A percentile compares a stretch with the other conserved stretches of the same genome.
Conservation (phyloP, 345 rosid species). For the rapeseed (Brassica napus) region DNA sequence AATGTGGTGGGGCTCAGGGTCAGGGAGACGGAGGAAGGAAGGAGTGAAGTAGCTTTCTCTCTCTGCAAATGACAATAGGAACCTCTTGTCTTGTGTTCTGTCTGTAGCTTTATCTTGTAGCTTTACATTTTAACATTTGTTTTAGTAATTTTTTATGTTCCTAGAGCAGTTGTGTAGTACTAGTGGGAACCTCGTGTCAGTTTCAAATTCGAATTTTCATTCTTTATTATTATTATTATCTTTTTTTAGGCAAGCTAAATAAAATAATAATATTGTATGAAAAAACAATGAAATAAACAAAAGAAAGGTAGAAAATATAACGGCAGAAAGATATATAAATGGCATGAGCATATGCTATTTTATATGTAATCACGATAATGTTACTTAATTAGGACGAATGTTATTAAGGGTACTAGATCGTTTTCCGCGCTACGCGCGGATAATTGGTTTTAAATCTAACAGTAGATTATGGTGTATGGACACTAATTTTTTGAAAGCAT, state of each 20-base stretch:
- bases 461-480: too few relatives aligned
- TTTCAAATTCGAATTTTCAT: constrained; percentile 25
- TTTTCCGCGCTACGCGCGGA: too few relatives aligned
- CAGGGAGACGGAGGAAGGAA: constrained; percentile 34
- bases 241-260: background rate
- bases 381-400: too few relatives aligned
- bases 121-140: constrained; percentile 12
- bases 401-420: too few relatives aligned
- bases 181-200: constrained; percentile 39
- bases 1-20: constrained; percentile 35
- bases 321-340: too few relatives aligned
- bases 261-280: too few relatives aligned
- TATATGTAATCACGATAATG: too few relatives aligned
- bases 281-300: too few relatives aligned
- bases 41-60: constrained; percentile 43
- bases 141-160: constrained; percentile 22
- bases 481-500: too few relatives aligned
- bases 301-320: background rate
- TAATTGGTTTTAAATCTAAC: too few relatives aligned
- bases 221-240: background rate
- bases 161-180: constrained; percentile 37
- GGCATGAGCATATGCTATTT: too few relatives aligned
- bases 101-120: background rate
- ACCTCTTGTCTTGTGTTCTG: background rate
- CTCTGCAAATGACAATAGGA: constrained; percentile 40